Conservation (phyloP, 202 grass and related monocot species). For the Bolboschoenoplectus hybrid region DNA sequence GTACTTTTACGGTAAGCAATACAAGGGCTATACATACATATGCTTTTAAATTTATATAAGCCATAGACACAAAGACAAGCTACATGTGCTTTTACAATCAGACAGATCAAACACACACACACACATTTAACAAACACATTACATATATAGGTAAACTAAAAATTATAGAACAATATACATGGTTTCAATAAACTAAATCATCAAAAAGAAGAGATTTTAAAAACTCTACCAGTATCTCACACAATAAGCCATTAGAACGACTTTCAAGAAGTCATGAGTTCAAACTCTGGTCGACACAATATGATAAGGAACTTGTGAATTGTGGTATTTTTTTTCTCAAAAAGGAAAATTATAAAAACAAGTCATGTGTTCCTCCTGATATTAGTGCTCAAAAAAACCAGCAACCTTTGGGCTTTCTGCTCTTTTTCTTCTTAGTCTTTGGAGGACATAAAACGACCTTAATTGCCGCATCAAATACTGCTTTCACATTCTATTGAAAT, state of each 20-base stretch:
- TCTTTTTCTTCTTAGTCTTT: constrained; percentile 70
- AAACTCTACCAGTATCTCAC: neutral
- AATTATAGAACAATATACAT: constrained; percentile 23
- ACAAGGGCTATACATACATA: neutral
- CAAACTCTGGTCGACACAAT: neutral
- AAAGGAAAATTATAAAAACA: neutral
- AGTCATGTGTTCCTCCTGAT: constrained; percentile 10
- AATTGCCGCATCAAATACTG: constrained; percentile 82
- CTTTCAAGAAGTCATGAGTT: neutral
- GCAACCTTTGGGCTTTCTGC: constrained; percentile 60
- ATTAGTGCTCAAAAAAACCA: constrained; percentile 62
- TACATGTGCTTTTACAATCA: neutral
- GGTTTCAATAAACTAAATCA: constrained; percentile 33
- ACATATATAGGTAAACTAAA: constrained; percentile 6
- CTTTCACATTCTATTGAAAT: constrained; percentile 67
- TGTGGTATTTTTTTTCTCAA: neutral
- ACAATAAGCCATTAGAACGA: neutral
- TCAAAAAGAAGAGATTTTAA: neutral
- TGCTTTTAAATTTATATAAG: constrained; percentile 1
- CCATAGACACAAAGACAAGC: neutral
- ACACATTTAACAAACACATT: constrained; percentile 4
- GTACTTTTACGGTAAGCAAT: neutral
- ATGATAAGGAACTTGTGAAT: neutral
- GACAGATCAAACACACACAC: neutral
- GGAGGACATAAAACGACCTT: constrained; percentile 67